Evolutionary conservation across 768 basidiomycete species (phyloP), one percentile per base, ranked within the genome.

Genomic region (Russula sp.): DNA sequence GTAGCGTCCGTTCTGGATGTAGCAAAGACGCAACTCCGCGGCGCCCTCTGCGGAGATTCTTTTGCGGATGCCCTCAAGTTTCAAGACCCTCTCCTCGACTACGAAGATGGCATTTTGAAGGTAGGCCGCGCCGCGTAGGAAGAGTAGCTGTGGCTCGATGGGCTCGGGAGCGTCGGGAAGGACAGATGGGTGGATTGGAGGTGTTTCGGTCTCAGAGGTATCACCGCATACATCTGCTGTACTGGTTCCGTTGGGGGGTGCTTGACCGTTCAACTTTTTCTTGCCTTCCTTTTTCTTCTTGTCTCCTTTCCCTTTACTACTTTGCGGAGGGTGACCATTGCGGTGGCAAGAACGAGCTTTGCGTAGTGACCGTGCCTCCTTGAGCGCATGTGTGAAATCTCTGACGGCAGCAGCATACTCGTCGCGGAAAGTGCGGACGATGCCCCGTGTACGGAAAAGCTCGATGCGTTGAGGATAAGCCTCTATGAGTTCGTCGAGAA

Each of bases 391-490:
- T 0, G 92, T 93, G 64, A 91, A 93, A 71, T 93, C 91, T 69
- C 84, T 88, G 34, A 81, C 83, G 1, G 92, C 92, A 37, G 80
- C 77, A 3, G 76, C 63, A 68, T 86, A 94, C 71, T 94, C 91
- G 64, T 94, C 91, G 53, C 89, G 83, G 78, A 94, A 94, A 39
- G 59, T 89, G 68, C 89, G 89, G 13, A 94, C 91, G 61, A 94
- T 89, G 9, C 92, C 93, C n/a, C 91, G 84, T 1, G 93, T 94
- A 51, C 93, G 85, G 70, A 84, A 89, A 72, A 89, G 93, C 73
- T 94, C 91, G 39, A 94, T 81, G 20, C 84, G 82, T 62, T 92
- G 85, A 0, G 93, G 93, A 64, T 86, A 75, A 18, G 77, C 74
- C 1, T 82, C 79, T 62, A 94, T 93, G 59, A 95, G 82, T 64